Conservation (phyloP, 345 rosid genomes). For the Reutealis trisperma region DNA sequence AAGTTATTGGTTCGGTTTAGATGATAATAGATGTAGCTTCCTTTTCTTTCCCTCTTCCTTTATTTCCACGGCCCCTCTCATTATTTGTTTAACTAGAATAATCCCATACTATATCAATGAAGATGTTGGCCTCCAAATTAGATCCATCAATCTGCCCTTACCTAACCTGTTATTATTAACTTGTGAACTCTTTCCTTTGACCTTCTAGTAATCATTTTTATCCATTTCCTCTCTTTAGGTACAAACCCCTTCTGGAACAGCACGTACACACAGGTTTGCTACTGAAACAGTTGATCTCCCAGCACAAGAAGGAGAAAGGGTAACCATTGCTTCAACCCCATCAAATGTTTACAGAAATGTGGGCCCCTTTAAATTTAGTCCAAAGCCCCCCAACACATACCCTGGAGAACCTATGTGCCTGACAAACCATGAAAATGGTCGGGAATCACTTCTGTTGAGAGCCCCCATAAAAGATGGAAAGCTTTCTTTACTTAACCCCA, state of each 20-base stretch:
- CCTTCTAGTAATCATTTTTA: conserved; percentile 13
- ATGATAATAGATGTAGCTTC: background rate
- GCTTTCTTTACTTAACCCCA: conserved; percentile 55
- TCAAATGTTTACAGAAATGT: conserved; percentile 65
- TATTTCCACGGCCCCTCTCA: background rate
- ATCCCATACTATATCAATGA: background rate
- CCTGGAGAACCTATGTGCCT: conserved; percentile 92
- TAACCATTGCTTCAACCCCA: conserved; percentile 84
- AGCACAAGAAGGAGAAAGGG: conserved; percentile 95
- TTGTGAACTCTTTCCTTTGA: background rate
- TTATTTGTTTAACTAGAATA: background rate
- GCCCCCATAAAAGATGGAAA: conserved; percentile 74
- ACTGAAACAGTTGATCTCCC: conserved; percentile 90
- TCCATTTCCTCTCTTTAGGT: conserved; percentile 47
- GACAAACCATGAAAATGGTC: conserved; percentile 79
- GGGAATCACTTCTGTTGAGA: conserved; percentile 62
- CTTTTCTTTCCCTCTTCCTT: background rate
- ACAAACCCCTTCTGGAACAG: conserved; percentile 79
- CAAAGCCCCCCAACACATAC: conserved; percentile 72
- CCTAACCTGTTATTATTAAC: background rate
- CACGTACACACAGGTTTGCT: conserved; percentile 89
- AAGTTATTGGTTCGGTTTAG: background rate
- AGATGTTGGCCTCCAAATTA: background rate
- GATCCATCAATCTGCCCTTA: background rate
- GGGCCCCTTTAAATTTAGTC: conserved; percentile 79